Base-by-base conservation (phyloP, 2,329 filamentous ascomycete species). In the Emmonsiellopsis sp. region DNA sequence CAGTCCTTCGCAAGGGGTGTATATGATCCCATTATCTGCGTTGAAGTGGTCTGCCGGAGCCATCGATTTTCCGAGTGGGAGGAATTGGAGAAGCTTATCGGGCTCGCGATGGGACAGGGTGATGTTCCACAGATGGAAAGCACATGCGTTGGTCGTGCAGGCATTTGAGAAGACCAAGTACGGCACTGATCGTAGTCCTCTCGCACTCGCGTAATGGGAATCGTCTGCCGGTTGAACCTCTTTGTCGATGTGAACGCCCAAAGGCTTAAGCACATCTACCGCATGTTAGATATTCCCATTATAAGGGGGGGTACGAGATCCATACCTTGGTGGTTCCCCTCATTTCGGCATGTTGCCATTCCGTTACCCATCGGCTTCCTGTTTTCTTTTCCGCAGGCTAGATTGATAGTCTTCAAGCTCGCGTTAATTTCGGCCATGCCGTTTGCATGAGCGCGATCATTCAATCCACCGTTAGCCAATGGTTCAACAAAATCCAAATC, bases 141-240 rank as follows among this genome's bases (percentile, higher is more conserved):
- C 60, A 11, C 60, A 58, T 45, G 55, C 62, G 41, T 59, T 61
- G 1, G 61, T 63, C 50, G 62, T 60, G 16, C 49, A 56, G 7
- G 61, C 56, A 26, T 65, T 56, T 2, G 63, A 61, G 15, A 69
- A 47, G 35, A 68, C 60, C 5, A 70, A 48, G 50, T 64, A 67
- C n/a, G 67, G 66, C n/a, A 70, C 59, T 2, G 67, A 69, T 31
- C 64, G 64, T 34, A 70, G 59, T 3, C 67, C 67, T 10, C 67
- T 60, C 13, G 66, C 66, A 46, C 65, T 67, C 3, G 66, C 55
- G 45, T 60, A 69, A n/a, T 53, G 56, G 2, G 40, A 49, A 60
- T 60, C 26, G 65, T 31, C 31, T 9, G n/a, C 37, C 10, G 32
- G n/a, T 13, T 37, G 13, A n/a, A 13, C 8, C 6, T 32, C 31